These are phyloP conservation scores for Ogataea trehaloabstinens DNA, from an alignment of 805 yeast genomes.

Conservation along the genomic window DNA sequence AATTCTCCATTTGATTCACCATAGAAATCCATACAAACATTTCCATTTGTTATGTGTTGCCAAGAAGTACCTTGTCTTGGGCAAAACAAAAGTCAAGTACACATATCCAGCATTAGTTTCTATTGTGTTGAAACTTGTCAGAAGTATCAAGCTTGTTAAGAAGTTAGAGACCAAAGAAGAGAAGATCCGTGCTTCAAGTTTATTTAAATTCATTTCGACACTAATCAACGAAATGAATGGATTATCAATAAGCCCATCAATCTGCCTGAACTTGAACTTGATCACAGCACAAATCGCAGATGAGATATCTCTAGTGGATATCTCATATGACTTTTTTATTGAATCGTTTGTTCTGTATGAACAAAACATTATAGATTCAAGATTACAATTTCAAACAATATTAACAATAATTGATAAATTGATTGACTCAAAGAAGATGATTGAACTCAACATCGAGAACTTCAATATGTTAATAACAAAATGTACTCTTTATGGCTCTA, in stretches of 20 bases:
- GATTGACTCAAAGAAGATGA: constrained; percentile 41
- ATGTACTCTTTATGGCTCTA: constrained; percentile 83
- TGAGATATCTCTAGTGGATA: constrained; percentile 65
- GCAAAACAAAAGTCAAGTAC: constrained; percentile 54
- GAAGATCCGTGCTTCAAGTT: constrained; percentile 21
- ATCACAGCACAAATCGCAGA: constrained; percentile 77
- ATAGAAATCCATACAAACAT: constrained; percentile 44
- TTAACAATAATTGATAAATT: constrained; percentile 46
- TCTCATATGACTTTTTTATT: constrained; percentile 83
- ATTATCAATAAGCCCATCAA: constrained; percentile 28
- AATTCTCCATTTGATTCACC: constrained; percentile 60
- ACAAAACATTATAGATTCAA: constrained; percentile 49
- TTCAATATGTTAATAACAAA: constrained; percentile 82
- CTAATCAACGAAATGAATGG: constrained; percentile 65
- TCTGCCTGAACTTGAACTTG: constrained; percentile 50
- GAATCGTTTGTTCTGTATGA: constrained; percentile 87
- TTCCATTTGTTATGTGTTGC: constrained; percentile 45
- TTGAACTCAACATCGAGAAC: constrained; percentile 46
- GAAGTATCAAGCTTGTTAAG: constrained; percentile 39
- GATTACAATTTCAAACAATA: constrained; percentile 48
- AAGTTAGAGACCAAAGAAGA: constrained; percentile 23
- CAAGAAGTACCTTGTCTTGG: constrained; percentile 49
- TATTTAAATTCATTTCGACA: constrained; percentile 74
- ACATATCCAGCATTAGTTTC: constrained; percentile 78
- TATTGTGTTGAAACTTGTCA: constrained; percentile 56